Conservation (phyloP, 1,284 basidiomycete genomes). For the Heterobasidion annosum region DNA sequence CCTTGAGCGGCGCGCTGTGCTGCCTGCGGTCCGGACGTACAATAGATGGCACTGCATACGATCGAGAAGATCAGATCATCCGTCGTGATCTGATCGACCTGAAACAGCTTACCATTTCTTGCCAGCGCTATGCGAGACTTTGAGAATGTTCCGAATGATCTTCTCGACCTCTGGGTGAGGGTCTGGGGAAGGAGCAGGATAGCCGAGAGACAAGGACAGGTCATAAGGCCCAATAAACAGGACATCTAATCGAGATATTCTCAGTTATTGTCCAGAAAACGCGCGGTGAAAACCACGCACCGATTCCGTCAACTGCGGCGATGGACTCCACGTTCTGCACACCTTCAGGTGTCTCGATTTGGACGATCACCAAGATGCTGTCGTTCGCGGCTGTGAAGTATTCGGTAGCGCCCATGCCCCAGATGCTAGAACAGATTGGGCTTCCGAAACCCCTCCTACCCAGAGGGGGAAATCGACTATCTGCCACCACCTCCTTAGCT, state of each 20-base stretch:
- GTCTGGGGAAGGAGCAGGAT: constrained; percentile 49
- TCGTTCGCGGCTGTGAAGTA: constrained; percentile 53
- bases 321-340: constrained; percentile 54
- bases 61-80: background rate
- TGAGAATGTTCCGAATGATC: constrained; percentile 49
- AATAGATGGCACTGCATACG: constrained; percentile 18
- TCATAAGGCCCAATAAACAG: constrained; percentile 67
- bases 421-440: constrained; percentile 46
- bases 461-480: constrained; percentile 45
- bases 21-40: constrained; percentile 28
- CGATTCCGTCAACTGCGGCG: constrained; percentile 53
- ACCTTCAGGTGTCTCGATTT: constrained; percentile 57
- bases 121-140: constrained; percentile 40
- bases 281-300: constrained; percentile 22
- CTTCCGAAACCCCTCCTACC: constrained; percentile 56
- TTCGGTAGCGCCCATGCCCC: constrained; percentile 39
- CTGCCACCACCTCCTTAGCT: constrained; percentile 43
- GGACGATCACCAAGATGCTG: constrained; percentile 49
- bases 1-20: constrained; percentile 29
- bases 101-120: constrained; percentile 52
- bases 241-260: constrained; percentile 23
- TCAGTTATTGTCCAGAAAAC: background rate
- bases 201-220: constrained; percentile 51
- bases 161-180: constrained; percentile 55
- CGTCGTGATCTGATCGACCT: background rate